Conservation (phyloP, 2,329 filamentous ascomycete species). For the Hirsutella minnesotensis region DNA sequence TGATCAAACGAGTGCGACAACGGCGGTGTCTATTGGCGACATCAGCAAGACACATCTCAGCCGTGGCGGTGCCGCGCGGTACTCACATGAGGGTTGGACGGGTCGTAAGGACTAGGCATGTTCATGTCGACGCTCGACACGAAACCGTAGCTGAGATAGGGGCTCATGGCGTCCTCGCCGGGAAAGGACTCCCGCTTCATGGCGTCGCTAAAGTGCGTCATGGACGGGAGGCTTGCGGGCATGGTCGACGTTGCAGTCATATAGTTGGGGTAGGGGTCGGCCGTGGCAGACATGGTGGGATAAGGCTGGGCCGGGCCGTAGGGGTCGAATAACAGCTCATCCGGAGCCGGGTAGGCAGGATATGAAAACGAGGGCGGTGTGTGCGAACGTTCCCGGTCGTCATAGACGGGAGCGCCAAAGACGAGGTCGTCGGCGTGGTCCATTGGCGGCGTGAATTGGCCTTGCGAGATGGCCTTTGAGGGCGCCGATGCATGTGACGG, state of each 20-base stretch:
- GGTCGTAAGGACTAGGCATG: slow-evolving; percentile 49
- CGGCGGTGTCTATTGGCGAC: slow-evolving; percentile 54
- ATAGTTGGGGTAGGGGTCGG: slow-evolving; percentile 44
- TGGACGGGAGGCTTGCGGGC: slow-evolving; percentile 50
- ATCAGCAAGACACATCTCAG: slow-evolving; percentile 37
- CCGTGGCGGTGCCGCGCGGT: slow-evolving; percentile 27
- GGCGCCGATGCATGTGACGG: slow-evolving; percentile 13
- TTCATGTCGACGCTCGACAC: slow-evolving; percentile 53
- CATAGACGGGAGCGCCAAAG: slow-evolving; percentile 43
- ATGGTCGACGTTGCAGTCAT: slow-evolving; percentile 34
- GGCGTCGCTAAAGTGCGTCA: slow-evolving; percentile 50
- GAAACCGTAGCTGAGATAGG: slow-evolving; percentile 57
- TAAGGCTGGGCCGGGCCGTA: slow-evolving; percentile 44
- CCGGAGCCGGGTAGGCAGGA: slow-evolving; percentile 54
- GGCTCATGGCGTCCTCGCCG: slow-evolving; percentile 47
- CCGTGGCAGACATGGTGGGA: slow-evolving; percentile 33
- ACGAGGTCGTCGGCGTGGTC: slow-evolving; percentile 52
- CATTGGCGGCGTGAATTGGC: slow-evolving; percentile 52
- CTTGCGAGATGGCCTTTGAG: slow-evolving; percentile 33
- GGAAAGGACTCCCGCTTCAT: slow-evolving; percentile 54
- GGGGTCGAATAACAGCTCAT: slow-evolving; percentile 49
- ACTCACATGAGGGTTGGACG: slow-evolving; percentile 67
- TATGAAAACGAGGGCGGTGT: slow-evolving; percentile 60
- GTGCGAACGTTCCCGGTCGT: slow-evolving; percentile 56
- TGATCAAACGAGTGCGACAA: slow-evolving; percentile 63